Conservation (phyloP, 768 basidiomycete genomes). For the Naganishia friedmannii region DNA sequence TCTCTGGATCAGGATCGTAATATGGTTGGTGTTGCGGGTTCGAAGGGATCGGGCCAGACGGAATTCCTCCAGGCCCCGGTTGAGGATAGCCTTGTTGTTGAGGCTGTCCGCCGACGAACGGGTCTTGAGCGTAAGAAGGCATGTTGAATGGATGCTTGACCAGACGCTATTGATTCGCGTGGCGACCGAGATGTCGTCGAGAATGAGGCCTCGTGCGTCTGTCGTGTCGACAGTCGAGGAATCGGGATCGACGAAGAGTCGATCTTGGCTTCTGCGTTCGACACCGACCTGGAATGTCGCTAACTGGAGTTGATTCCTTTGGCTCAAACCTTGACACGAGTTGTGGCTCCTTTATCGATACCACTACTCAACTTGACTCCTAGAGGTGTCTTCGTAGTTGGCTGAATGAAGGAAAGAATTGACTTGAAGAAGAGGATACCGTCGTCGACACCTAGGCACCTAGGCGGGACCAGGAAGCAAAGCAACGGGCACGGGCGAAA, state of each 20-base stretch:
- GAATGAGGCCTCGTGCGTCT: neutral
- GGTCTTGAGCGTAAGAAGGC: constrained; percentile 18
- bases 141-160: neutral
- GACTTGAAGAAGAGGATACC: neutral
- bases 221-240: constrained; percentile 15
- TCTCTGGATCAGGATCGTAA: constrained; percentile 46
- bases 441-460: neutral
- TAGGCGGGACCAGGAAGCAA: neutral
- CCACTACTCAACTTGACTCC: constrained; percentile 11
- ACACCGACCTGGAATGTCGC: neutral
- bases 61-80: constrained; percentile 25
- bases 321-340: neutral
- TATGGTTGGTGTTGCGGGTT: constrained; percentile 27
- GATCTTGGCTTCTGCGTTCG: constrained; percentile 2
- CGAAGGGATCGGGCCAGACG: constrained; percentile 22
- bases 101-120: constrained; percentile 14
- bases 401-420: neutral
- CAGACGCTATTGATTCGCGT: neutral
- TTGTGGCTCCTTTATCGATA: constrained; percentile 2
- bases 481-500: neutral
- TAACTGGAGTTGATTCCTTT: neutral
- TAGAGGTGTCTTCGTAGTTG: neutral
- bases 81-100: constrained; percentile 25
- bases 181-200: neutral
- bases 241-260: constrained; percentile 10